Evolutionary conservation across 495 filamentous ascomycete species (phyloP), one percentile per base, ranked within the genome.

Genomic region (Daldinia decipiens): DNA sequence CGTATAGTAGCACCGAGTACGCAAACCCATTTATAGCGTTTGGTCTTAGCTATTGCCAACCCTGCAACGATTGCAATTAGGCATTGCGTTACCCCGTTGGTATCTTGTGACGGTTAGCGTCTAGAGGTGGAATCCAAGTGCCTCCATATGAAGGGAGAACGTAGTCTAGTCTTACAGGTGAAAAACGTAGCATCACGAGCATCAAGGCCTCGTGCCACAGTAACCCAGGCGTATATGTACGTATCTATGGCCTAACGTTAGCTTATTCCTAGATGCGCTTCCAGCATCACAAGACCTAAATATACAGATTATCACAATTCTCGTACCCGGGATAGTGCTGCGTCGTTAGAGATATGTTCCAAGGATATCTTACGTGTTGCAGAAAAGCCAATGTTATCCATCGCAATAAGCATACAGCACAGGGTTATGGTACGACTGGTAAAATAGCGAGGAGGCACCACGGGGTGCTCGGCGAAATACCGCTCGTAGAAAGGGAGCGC

Each of bases 171-270:
- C 69, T 64, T 52, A 72, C 69, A 82, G 43, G 73, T 78, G 59
- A 81, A 80, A 63, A 83, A 85, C 21, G 80, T 83, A 11, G 82
- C 83, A 47, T 82, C 72, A 13, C 80, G 79, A 0, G 79, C 74
- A 1, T 76, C 78, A 27, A 82, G 75, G 51, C 80, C 75, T 39
- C 78, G 81, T 3, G 82, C 79, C 4, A 84, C 79, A 17, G 79
- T 81, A 0, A 75, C 77, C 82, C 82, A 84, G 34, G 82, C 68
- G 60, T 83, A 85, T 4, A 85, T 76, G 45, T 84, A 85, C 4
- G 82, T 81, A 50, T 77, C 73, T 55, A 65, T 80, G 75, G 43
- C 53, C 24, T 5, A n/a, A 7, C 4, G 39, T 51, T 62, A 65
- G 47, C 39, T 24, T n/a, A 6, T 13, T 13, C 24, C 21, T 24